These are phyloP conservation scores for Wickerhamiella qilinensis DNA, from an alignment of 805 yeast species.

Conservation along the genomic window DNA sequence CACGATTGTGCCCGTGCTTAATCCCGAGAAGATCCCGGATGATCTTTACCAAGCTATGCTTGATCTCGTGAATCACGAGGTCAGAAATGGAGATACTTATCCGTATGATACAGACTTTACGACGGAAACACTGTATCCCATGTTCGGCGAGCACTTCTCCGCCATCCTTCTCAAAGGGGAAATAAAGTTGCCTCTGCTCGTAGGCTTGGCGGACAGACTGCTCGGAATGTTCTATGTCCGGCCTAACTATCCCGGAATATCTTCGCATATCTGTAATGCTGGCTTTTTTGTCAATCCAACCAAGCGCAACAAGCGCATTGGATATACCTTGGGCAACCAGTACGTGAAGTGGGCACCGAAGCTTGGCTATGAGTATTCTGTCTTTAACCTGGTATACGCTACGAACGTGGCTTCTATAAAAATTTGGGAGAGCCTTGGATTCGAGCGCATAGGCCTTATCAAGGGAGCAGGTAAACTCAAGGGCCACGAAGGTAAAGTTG, in stretches of 20 bases:
- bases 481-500: slow-evolving; percentile 46
- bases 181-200: slow-evolving; percentile 12
- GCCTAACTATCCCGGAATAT: slow-evolving; percentile 75
- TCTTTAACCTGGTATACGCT: slow-evolving; percentile 75
- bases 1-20: slow-evolving; percentile 46
- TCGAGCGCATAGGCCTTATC: slow-evolving; percentile 59
- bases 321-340: slow-evolving; percentile 47
- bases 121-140: slow-evolving; percentile 37
- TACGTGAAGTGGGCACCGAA: slow-evolving; percentile 61
- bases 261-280: slow-evolving; percentile 77
- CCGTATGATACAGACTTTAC: slow-evolving; percentile 31
- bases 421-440: slow-evolving; percentile 77
- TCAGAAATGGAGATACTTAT: slow-evolving; percentile 62
- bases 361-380: slow-evolving; percentile 67
- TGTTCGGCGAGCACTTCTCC: slow-evolving; percentile 54
- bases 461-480: slow-evolving; percentile 60
- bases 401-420: slow-evolving; percentile 58
- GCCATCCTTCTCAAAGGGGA: slow-evolving; percentile 42
- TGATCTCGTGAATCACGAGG: slow-evolving; percentile 42
- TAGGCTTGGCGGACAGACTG: slow-evolving; percentile 32
- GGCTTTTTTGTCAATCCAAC: slow-evolving; percentile 57
- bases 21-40: slow-evolving; percentile 32
- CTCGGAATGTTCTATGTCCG: slow-evolving; percentile 69
- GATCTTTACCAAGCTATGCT: slow-evolving; percentile 31
- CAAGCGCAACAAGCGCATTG: slow-evolving; percentile 53